Conservation (phyloP, 176 grass and related monocot species). For the Melocanna baccifera region DNA sequence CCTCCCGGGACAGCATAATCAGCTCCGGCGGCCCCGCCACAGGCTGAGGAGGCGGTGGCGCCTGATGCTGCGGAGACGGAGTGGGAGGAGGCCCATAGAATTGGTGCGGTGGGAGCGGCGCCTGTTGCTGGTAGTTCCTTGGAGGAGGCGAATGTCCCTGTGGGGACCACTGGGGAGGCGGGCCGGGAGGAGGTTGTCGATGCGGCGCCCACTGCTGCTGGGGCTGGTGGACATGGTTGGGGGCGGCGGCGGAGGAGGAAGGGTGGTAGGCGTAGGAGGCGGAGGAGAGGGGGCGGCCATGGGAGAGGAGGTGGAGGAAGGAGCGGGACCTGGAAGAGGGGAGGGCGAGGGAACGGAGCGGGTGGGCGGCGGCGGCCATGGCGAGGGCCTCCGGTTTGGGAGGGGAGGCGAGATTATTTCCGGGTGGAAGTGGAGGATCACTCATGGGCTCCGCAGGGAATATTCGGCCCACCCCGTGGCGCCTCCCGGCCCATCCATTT, state of each 20-base stretch:
- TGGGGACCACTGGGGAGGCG: conserved; percentile 24
- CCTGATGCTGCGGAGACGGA: conserved; percentile 18
- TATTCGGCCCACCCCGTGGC: too few species aligned
- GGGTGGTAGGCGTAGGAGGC: conserved; percentile 36
- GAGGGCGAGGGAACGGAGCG: conserved; percentile 27
- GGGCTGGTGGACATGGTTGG: conserved; percentile 26
- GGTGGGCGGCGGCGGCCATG: conserved; percentile 35
- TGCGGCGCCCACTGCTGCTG: conserved; percentile 25
- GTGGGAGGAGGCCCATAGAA: conserved; percentile 24
- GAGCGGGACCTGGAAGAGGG: conserved; percentile 38
- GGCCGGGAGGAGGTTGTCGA: neutral
- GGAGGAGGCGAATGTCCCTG: neutral
- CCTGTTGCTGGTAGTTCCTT: conserved; percentile 19
- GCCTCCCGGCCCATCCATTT: too few species aligned
- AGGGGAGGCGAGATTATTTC: too few species aligned
- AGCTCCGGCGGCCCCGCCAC: conserved; percentile 41
- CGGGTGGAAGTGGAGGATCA: too few species aligned
- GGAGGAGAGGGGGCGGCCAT: conserved; percentile 35
- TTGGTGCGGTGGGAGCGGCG: neutral
- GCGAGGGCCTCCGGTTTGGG: neutral
- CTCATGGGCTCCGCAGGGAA: too few species aligned
- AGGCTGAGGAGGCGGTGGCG: neutral
- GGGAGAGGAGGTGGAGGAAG: conserved; percentile 35
- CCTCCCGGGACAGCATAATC: conserved; percentile 43
- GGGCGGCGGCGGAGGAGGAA: conserved; percentile 18